phyloP scores from a whole-genome alignment of 257 asterid genomes.

The Jacaranda copaia region DNA sequence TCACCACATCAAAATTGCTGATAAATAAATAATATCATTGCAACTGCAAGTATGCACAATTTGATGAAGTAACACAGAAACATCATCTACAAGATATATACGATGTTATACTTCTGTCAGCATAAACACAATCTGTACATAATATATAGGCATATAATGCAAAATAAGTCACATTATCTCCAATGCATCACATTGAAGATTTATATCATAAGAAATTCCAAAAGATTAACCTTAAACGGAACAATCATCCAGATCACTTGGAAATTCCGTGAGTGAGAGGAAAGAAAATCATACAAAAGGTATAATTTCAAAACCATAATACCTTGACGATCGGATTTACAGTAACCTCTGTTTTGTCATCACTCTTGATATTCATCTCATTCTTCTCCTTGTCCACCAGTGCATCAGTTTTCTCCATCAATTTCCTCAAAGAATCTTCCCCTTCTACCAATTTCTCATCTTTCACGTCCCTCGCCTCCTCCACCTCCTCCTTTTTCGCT shows the following conservation, averaged over 20 bases:
- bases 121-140: not conserved
- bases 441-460: slow-evolving; percentile 29
- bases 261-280: not conserved
- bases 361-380: slow-evolving; percentile 36
- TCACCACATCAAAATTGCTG: not conserved
- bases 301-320: not conserved
- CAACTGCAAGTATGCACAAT: slow-evolving; percentile 18
- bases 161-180: slow-evolving; percentile 3
- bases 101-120: not conserved
- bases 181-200: not conserved
- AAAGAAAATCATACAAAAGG: not conserved
- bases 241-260: slow-evolving; percentile 29
- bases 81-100: slow-evolving; percentile 4
- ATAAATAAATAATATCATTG: not conserved
- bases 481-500: slow-evolving; percentile 39
- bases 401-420: slow-evolving; percentile 43
- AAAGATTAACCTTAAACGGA: slow-evolving; percentile 17
- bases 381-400: slow-evolving; percentile 45
- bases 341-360: slow-evolving; percentile 34
- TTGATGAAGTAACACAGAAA: not conserved
- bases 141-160: not conserved
- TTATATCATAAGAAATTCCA: not conserved
- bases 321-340: slow-evolving; percentile 43
- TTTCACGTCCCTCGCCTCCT: slow-evolving; percentile 30
- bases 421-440: slow-evolving; percentile 38